Base-by-base conservation (phyloP, 768 basidiomycete species). In the Macrolepiota fuliginosa region DNA sequence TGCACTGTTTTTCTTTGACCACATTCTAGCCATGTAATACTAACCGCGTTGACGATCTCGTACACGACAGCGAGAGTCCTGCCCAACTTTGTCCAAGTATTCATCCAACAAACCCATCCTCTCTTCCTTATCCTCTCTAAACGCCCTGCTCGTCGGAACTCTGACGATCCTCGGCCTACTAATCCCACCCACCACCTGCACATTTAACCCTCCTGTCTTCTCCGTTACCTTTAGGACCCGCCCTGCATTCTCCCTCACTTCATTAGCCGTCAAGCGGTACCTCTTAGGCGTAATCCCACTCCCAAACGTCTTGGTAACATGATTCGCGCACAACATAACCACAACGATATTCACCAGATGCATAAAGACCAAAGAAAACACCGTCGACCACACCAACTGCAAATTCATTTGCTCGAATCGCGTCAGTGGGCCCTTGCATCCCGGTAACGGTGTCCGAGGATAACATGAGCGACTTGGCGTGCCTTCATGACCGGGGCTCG, bases 311-410 rank as follows among this genome's bases (percentile, higher is more conserved):
- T 74, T 75, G 40, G 76, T 83, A 32, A 90, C 81, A 63, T 90
- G 88, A 70, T 89, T 91, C 39, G 87, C 79, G 64, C 87, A 89
- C n/a, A 90, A 69, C 45, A 32, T 32, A 32, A 32, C 80, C 1
- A 84, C 73, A 39, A 84, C 63, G 59, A 90, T 83, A 69, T 87
- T 87, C 55, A 80, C 46, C 50, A 90, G 62, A 67, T 90, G 87
- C 49, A 90, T 60, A 22, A 83, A 82, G 11, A 85, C 83, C 56
- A 87, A 68, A 79, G 29, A 72, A 70, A 91, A 90, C 17, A 81
- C 81, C 1, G 77, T 71, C 22, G 72, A 32, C 77, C 85, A 86
- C 17, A 87, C 73, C 24, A 71, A 66, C 3, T 32, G 3, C 11
- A 91, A 77, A 50, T 77, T 74, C 45, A 67, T 68, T 15, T 73